A percentile compares a stretch with the other conserved stretches of the same genome.
These are phyloP conservation scores for Aeminium ludgeri DNA, from an alignment of 495 filamentous ascomycete genomes.

Conservation along the genomic window DNA sequence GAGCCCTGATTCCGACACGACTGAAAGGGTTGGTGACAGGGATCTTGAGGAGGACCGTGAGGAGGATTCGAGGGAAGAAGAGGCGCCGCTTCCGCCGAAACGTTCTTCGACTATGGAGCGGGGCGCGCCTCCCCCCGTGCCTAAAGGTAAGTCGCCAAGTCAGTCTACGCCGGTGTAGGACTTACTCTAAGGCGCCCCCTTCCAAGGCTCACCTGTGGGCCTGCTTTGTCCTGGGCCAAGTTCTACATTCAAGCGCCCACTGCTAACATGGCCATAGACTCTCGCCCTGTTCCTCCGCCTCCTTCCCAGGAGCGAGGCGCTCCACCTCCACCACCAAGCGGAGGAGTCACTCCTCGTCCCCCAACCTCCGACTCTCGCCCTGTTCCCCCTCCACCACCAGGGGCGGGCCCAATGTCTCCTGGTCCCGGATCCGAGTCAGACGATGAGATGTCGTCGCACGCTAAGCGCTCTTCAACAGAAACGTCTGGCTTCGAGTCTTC, in stretches of 20 bases:
- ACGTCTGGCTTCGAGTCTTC: slow-evolving; percentile 27
- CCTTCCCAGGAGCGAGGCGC: slow-evolving; percentile 23
- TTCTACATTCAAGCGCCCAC: not conserved
- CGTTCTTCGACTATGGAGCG: slow-evolving; percentile 26
- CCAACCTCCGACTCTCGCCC: slow-evolving; percentile 18
- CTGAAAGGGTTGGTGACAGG: slow-evolving; percentile 14
- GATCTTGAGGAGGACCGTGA: too few relatives aligned
- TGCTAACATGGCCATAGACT: slow-evolving; percentile 18
- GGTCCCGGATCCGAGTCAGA: slow-evolving; percentile 79
- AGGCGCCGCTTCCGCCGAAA: slow-evolving; percentile 23
- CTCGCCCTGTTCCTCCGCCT: slow-evolving; percentile 34
- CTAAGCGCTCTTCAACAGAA: slow-evolving; percentile 32
- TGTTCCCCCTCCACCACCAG: slow-evolving; percentile 42
- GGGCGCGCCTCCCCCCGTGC: slow-evolving; percentile 29
- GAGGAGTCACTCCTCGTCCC: slow-evolving; percentile 37
- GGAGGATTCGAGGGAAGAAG: slow-evolving; percentile 6
- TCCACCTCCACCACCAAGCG: slow-evolving; percentile 44
- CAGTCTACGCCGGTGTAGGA: not conserved
- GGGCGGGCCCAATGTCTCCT: slow-evolving; percentile 41
- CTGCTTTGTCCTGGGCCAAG: not conserved
- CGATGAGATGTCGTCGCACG: slow-evolving; percentile 70
- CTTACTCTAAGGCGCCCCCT: slow-evolving; percentile 1
- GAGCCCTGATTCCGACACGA: slow-evolving; percentile 24
- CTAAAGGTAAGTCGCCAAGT: slow-evolving; percentile 33
- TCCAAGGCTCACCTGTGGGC: not conserved